Base-by-base conservation (phyloP, 352 stramenopile species). In the Globisporangium perplexum region DNA sequence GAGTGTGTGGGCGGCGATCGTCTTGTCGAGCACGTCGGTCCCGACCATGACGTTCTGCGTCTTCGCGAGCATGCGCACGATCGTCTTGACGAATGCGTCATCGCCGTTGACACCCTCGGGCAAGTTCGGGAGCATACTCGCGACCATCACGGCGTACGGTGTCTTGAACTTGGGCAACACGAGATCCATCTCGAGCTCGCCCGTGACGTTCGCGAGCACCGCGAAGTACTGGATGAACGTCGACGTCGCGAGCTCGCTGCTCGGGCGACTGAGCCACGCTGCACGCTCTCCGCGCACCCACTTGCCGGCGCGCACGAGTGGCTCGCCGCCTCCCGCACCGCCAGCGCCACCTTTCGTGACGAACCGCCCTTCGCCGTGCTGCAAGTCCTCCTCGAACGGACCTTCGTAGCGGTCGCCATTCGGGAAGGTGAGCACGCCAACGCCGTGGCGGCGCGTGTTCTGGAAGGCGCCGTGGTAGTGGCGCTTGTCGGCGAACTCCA, bases 321-420 rank as follows among this genome's bases (percentile, higher is more conserved):
- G 77, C 51, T 90, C 80, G 7, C 67, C 71, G 6, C 52, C 65
- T 0, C 54, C 57, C 7, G 52, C 65, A 1, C 54, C 57, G n/a
- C 47, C 57, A 24, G 39, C 51, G 6, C 46, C 36, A 8, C 47
- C 33, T 8, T 75, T 71, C 4, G 72, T 77, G 31, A 78, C 74
- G 53, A 73, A 80, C 17, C 71, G 75, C 10, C 90, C 91, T 36
- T 94, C 78, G 3, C 93, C 93, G 47, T 98, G 79, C 58, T 83
- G 86, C 44, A 83, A 68, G 28, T 94, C 88, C 30, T 93, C 49
- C 53, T 83, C 68, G 57, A 95, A 98, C 35, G 89, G 68, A 7
- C 93, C 93, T 63, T 96, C 86, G 64, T 97, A 98, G 1, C 74
- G 72, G 50, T 97, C 93, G 3, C 91, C 90, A 47, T 91, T 96